Conservation (phyloP, 2,329 filamentous ascomycete genomes). For the Bipolaris zeicola region DNA sequence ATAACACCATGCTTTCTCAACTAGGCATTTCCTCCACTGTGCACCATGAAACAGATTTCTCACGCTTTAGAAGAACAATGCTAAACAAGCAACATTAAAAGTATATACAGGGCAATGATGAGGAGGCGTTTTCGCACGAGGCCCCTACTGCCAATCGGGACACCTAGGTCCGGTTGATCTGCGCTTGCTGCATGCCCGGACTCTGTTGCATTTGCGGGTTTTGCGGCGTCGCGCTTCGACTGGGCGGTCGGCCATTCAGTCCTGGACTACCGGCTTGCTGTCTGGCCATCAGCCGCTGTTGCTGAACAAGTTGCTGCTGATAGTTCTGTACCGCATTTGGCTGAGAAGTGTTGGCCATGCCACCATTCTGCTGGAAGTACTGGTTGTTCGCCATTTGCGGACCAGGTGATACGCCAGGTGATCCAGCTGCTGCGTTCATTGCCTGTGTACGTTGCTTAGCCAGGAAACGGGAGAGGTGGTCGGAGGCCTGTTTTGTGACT, state of each 20-base stretch:
- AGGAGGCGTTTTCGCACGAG: constrained; percentile 24
- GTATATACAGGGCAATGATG: constrained; percentile 37
- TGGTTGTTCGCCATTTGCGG: constrained; percentile 44
- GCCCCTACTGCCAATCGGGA: constrained; percentile 8
- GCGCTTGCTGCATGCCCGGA: constrained; percentile 42
- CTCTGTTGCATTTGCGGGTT: constrained; percentile 45
- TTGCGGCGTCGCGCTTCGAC: constrained; percentile 48
- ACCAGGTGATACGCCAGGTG: constrained; percentile 38
- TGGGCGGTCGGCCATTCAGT: constrained; percentile 39
- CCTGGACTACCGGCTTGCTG: constrained; percentile 43
- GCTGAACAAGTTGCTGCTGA: constrained; percentile 46
- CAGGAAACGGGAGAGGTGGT: constrained; percentile 41
- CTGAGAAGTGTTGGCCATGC: constrained; percentile 38
- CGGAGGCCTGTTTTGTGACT: constrained; percentile 42
- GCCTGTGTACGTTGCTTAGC: constrained; percentile 44
- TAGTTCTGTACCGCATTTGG: constrained; percentile 46
- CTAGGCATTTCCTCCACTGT: constrained; percentile 2
- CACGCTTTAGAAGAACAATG: constrained; percentile 20
- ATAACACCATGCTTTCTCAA: constrained; percentile 17
- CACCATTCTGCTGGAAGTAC: constrained; percentile 41
- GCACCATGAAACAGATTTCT: constrained; percentile 7
- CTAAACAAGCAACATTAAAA: constrained; percentile 30
- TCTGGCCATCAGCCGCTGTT: constrained; percentile 44
- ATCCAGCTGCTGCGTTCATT: constrained; percentile 46
- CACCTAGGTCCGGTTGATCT: constrained; percentile 29